Base-by-base conservation (phyloP, 495 filamentous ascomycete species). In the Cladorrhinum samala region DNA sequence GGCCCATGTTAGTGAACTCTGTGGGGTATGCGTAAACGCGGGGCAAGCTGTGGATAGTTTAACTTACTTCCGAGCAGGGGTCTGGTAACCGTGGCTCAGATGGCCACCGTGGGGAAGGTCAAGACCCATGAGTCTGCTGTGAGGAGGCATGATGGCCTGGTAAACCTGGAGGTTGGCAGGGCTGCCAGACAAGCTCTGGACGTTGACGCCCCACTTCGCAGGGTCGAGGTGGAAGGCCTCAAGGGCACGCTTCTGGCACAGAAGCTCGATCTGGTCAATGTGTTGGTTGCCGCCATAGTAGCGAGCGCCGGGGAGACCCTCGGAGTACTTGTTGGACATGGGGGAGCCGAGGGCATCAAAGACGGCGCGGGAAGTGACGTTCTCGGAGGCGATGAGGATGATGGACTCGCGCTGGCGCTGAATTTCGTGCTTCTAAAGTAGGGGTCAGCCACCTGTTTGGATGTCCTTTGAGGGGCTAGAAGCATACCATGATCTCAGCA, bases 211-310 rank as follows among this genome's bases (percentile, higher is more conserved):
- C 93, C 93, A 99, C 74, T 93, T 88, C 61, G 84, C 83, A 18
- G 83, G 57, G 70, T 95, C 87, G 36, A 95, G 76, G 62, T 86
- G 79, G 78, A 96, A 99, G 33, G 93, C 89, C 77, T 91, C 78
- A 55, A 97, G 84, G 60, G 93, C 93, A 72, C 93, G 89, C 72
- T 81, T 80, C 81, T 99, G 93, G 83, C 93, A 99, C 49, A 91
- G 90, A 54, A 87, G 80, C 80, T 99, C 93, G 66, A 96, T 90
- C 67, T 84, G 77, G 71, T 99, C 93, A 55, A 99, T 99, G 79
- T 95, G 89, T 78, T 99, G 83, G 77, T 97, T 99, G 61, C 93
- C 93, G 70, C 94, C 94, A 69, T 99, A 99, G 82, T 99, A 99
- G 70, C 93, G 86, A 44, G 94, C 93, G 64, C 93, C 93, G 64